phyloP scores from a whole-genome alignment of 306 rosid species.

The Glycine soja region DNA sequence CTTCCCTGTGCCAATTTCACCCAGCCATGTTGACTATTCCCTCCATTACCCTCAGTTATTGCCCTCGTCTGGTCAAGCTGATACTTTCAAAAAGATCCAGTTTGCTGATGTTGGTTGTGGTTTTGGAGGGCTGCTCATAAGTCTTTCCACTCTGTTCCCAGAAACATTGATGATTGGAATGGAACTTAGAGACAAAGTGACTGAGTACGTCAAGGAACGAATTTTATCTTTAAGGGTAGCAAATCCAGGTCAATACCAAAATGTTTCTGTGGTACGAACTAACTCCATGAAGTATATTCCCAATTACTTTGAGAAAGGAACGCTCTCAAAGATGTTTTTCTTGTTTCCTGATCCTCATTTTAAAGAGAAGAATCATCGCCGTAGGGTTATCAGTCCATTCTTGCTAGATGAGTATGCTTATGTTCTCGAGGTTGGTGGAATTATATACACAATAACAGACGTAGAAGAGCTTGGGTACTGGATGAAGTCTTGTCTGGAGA shows the following conservation, averaged over 20 bases:
- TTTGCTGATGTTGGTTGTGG: slow-evolving; percentile 99
- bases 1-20: slow-evolving; percentile 84
- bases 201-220: slow-evolving; percentile 94
- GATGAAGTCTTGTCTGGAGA: slow-evolving; percentile 89
- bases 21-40: slow-evolving; percentile 76
- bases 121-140: slow-evolving; percentile 91
- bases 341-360: slow-evolving; percentile 98
- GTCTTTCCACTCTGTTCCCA: slow-evolving; percentile 87
- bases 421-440: slow-evolving; percentile 75
- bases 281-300: slow-evolving; percentile 98
- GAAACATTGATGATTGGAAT: slow-evolving; percentile 90
- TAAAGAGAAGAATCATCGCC: slow-evolving; percentile 97
- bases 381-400: slow-evolving; percentile 87
- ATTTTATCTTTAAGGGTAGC: slow-evolving; percentile 71
- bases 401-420: slow-evolving; percentile 94
- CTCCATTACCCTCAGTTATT: slow-evolving; percentile 76
- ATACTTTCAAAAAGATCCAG: slow-evolving; percentile 62
- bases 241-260: slow-evolving; percentile 85
- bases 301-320: slow-evolving; percentile 87
- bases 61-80: slow-evolving; percentile 57
- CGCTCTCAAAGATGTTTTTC: slow-evolving; percentile 92
- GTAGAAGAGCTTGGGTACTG: slow-evolving; percentile 98
- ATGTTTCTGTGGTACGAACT: slow-evolving; percentile 84
- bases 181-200: slow-evolving; percentile 95
- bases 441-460: slow-evolving; percentile 89